These are phyloP conservation scores for Arabis alpina DNA, from an alignment of 345 rosid species.

Conservation along the genomic window DNA sequence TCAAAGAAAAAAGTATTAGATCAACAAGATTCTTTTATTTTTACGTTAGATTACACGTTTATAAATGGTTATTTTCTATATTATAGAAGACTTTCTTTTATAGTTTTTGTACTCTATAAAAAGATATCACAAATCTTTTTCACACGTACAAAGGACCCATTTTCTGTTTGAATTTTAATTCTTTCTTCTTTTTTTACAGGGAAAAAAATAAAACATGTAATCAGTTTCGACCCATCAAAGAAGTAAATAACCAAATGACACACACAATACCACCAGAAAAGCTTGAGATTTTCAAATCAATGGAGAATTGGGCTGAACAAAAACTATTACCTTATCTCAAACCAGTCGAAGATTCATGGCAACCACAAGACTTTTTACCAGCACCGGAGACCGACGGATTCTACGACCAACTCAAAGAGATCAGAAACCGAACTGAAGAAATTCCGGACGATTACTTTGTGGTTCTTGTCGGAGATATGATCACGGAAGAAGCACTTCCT, in stretches of 20 bases:
- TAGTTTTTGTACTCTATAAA: conserved; percentile 14
- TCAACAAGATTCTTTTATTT: background rate
- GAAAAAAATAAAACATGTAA: conserved; percentile 18
- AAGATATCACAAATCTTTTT: conserved; percentile 19
- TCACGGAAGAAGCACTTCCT: conserved; percentile 89
- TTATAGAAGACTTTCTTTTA: background rate
- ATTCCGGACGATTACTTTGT: conserved; percentile 48
- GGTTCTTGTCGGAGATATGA: conserved; percentile 52
- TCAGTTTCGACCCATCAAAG: conserved; percentile 41
- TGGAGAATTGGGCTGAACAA: conserved; percentile 46
- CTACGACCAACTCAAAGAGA: conserved; percentile 51
- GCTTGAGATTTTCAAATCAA: conserved; percentile 64
- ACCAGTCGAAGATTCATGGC: conserved; percentile 70
- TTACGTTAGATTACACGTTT: too few relatives aligned
- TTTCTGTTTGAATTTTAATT: background rate
- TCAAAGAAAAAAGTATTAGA: background rate
- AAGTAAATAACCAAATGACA: conserved; percentile 40
- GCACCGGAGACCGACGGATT: conserved; percentile 53
- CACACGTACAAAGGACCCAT: conserved; percentile 23
- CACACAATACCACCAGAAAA: conserved; percentile 54
- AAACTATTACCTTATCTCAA: conserved; percentile 54
- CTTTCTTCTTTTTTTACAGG: background rate
- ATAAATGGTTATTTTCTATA: too few relatives aligned
- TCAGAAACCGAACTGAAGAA: conserved; percentile 49
- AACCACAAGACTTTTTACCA: conserved; percentile 67